These are phyloP conservation scores for Poronia punctata DNA, from an alignment of 495 filamentous ascomycete species.

Conservation along the genomic window DNA sequence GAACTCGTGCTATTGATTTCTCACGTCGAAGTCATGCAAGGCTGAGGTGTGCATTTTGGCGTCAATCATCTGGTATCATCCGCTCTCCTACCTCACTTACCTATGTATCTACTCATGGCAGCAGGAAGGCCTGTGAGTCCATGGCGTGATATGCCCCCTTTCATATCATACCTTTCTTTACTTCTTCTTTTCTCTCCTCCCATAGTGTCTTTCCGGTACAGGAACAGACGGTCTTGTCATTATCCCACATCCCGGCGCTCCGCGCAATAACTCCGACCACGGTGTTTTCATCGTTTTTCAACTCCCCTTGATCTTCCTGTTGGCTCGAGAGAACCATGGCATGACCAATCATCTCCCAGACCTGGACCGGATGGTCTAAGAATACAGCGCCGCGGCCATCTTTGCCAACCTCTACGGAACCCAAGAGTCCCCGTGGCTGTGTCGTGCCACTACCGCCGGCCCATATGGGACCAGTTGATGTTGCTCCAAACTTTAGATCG, in stretches of 20 bases:
- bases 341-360: conserved; percentile 94
- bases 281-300: conserved; percentile 69
- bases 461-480: conserved; percentile 81
- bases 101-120: too few species aligned
- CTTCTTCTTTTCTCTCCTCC: conserved; percentile 91
- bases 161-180: conserved; percentile 77
- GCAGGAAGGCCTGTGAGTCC: too few species aligned
- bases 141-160: neutral
- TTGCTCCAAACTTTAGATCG: conserved; percentile 77
- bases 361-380: conserved; percentile 68
- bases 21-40: too few species aligned
- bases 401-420: conserved; percentile 62
- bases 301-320: conserved; percentile 40
- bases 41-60: too few species aligned
- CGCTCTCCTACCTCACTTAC: too few species aligned
- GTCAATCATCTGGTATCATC: too few species aligned
- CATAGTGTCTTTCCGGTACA: conserved; percentile 97
- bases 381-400: conserved; percentile 68
- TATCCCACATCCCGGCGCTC: conserved; percentile 95
- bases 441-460: conserved; percentile 28
- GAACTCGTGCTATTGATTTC: too few species aligned
- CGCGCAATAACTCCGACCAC: conserved; percentile 88
- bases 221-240: conserved; percentile 91
- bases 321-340: conserved; percentile 73
- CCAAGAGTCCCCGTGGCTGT: conserved; percentile 60